Conservation (phyloP, 371 early-diverging fungal species). For the Smittium culicis region DNA sequence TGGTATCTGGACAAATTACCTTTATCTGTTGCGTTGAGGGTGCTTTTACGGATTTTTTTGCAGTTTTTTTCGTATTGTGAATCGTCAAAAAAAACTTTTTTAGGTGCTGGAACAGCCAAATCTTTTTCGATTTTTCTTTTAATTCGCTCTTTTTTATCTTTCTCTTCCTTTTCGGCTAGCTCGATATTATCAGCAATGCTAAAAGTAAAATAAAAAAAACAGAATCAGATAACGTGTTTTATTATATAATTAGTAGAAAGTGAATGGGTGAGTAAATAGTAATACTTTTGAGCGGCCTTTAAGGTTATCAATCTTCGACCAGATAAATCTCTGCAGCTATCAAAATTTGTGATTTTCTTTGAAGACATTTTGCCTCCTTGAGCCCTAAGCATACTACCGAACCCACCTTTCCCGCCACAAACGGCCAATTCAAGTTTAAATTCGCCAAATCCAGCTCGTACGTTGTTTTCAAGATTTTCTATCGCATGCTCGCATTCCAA, state of each 20-base stretch:
- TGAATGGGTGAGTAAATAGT: conserved; percentile 14
- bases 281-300: conserved; percentile 72
- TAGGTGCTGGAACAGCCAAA: conserved; percentile 42
- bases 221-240: not conserved
- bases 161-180: conserved; percentile 52
- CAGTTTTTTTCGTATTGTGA: conserved; percentile 51
- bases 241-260: conserved; percentile 8
- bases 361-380: conserved; percentile 87
- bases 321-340: conserved; percentile 83
- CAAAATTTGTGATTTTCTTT: conserved; percentile 79
- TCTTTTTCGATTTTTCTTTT: conserved; percentile 75
- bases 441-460: not conserved
- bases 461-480: not conserved
- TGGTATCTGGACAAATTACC: conserved; percentile 7
- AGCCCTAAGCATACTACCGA: conserved; percentile 86
- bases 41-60: conserved; percentile 55
- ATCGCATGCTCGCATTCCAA: too few relatives aligned
- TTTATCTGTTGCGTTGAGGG: conserved; percentile 47
- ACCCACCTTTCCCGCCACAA: conserved; percentile 90
- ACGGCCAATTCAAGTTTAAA: not conserved
- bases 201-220: conserved; percentile 3
- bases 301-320: conserved; percentile 79
- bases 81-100: conserved; percentile 73
- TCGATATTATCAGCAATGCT: conserved; percentile 68
- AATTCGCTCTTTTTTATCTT: conserved; percentile 46